Evolutionary conservation across 2,329 filamentous ascomycete species (phyloP).

Genomic region (Apiospora hydei): DNA sequence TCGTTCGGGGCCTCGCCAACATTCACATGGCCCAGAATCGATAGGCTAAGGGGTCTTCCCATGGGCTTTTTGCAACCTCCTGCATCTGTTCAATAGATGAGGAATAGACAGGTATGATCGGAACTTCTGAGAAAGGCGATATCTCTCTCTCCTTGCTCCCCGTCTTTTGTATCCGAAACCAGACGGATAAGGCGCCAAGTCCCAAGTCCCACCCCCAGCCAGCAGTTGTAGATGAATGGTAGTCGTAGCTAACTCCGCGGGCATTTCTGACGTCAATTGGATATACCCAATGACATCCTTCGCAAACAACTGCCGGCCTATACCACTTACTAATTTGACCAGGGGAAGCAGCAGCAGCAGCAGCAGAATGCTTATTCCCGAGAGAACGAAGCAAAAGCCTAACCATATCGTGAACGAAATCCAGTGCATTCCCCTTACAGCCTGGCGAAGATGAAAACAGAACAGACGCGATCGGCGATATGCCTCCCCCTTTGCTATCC

Average conservation of each 20-base stretch:
- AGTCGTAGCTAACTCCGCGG: not conserved
- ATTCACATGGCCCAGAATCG: too few species aligned
- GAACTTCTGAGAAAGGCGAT: not conserved
- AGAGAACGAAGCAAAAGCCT: not conserved
- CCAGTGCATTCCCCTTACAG: not conserved
- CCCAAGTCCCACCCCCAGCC: not conserved
- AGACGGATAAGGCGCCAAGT: not conserved
- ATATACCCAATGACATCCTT: not conserved
- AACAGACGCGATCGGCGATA: not conserved
- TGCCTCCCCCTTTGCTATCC: not conserved
- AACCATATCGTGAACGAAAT: not conserved
- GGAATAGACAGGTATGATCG: not conserved
- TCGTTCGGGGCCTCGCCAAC: too few species aligned
- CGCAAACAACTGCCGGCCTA: slow-evolving; percentile 16
- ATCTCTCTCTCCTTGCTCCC: not conserved
- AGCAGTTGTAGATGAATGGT: not conserved
- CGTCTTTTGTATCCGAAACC: not conserved
- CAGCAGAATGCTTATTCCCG: not conserved
- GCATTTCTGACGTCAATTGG: not conserved
- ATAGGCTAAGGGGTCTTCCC: too few species aligned
- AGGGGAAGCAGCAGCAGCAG: too few species aligned
- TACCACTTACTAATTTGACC: not conserved
- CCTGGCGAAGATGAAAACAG: not conserved
- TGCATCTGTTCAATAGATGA: too few species aligned
- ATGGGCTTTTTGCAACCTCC: not conserved